Evolutionary conservation across 345 rosid genomes (phyloP).

Genomic region (Rhodamnia rubescens): DNA sequence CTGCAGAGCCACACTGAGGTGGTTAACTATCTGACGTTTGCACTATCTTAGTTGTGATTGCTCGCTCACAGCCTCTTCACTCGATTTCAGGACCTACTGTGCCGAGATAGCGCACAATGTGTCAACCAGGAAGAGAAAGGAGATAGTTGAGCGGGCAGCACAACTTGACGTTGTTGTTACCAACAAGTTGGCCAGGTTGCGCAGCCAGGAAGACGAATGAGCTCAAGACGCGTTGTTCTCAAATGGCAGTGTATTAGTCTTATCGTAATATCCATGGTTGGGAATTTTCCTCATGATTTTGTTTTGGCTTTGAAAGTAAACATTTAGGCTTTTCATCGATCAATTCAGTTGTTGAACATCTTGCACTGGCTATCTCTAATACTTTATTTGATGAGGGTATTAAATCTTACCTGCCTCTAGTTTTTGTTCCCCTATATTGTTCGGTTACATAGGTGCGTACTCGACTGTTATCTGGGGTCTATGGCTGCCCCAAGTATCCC

Average conservation of each 20-base stretch:
- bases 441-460: background rate
- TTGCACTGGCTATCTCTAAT: background rate
- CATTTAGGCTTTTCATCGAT: background rate
- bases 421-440: background rate
- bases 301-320: background rate
- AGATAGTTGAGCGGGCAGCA: slow-evolving; percentile 49
- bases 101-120: slow-evolving; percentile 63
- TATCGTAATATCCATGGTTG: background rate
- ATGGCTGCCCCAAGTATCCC: no score
- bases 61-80: background rate
- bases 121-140: slow-evolving; percentile 57
- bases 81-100: slow-evolving; percentile 37
- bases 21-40: background rate
- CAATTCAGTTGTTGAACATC: background rate
- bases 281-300: background rate
- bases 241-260: background rate
- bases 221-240: background rate
- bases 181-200: slow-evolving; percentile 67
- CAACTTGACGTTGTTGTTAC: slow-evolving; percentile 63
- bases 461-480: background rate
- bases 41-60: background rate
- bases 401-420: background rate
- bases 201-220: slow-evolving; percentile 62
- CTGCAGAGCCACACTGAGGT: background rate
- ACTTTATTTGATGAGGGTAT: background rate